These are phyloP conservation scores for Aureobasidium subglaciale DNA, from an alignment of 2,329 filamentous ascomycete species.

Conservation along the genomic window DNA sequence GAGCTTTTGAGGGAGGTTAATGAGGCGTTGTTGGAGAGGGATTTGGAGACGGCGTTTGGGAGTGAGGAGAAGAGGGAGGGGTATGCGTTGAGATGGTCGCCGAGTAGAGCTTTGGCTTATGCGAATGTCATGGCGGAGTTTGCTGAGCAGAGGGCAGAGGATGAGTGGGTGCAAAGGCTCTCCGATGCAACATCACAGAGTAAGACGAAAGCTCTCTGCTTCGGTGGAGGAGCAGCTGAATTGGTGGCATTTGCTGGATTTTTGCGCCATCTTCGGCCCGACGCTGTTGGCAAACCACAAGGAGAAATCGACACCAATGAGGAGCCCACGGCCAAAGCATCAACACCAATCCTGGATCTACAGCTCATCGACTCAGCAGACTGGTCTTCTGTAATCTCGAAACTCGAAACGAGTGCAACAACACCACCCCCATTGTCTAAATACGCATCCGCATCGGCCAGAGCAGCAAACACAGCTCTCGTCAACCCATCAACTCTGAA, in stretches of 20 bases:
- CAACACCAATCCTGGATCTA: background rate
- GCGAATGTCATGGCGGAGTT: constrained; percentile 9
- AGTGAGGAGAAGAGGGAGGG: background rate
- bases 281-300: background rate
- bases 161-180: background rate
- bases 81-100: constrained; percentile 10
- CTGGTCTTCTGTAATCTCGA: background rate
- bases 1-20: background rate
- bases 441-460: constrained; percentile 2
- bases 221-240: constrained; percentile 11
- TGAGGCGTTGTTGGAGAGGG: background rate
- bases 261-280: background rate
- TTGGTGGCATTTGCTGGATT: constrained; percentile 8
- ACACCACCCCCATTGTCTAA: constrained; percentile 8
- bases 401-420: background rate
- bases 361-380: constrained; percentile 3
- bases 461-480: background rate
- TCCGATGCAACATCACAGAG: background rate
- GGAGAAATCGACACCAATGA: background rate
- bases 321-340: background rate
- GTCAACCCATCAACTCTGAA: background rate
- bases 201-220: background rate
- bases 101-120: constrained; percentile 3
- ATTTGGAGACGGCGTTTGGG: background rate
- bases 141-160: background rate